These are phyloP conservation scores for Zasmidium citrigriseum DNA, from an alignment of 2,329 filamentous ascomycete genomes.

Conservation along the genomic window DNA sequence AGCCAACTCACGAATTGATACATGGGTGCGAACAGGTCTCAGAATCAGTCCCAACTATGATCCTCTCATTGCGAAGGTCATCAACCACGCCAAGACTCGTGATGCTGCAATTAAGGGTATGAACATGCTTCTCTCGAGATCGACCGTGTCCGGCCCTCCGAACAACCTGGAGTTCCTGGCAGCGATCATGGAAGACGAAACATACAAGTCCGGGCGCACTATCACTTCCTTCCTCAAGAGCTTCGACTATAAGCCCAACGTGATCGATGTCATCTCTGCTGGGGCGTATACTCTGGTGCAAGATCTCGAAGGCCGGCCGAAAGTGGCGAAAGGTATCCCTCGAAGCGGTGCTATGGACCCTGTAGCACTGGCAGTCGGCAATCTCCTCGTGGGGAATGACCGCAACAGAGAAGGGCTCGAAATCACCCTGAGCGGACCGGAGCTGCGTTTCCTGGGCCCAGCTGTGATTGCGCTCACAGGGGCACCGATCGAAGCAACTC, in stretches of 20 bases:
- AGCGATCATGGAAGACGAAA: conserved; percentile 48
- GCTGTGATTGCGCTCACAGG: conserved; percentile 61
- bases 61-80: conserved; percentile 42
- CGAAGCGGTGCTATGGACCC: conserved; percentile 64
- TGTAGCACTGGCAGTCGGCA: conserved; percentile 59
- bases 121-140: conserved; percentile 44
- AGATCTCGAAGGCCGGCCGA: conserved; percentile 59
- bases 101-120: conserved; percentile 49
- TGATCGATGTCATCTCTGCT: conserved; percentile 58
- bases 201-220: conserved; percentile 54
- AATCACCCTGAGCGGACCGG: conserved; percentile 61
- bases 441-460: conserved; percentile 56
- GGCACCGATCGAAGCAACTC: conserved; percentile 52
- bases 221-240: conserved; percentile 58
- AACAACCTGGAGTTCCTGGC: conserved; percentile 61
- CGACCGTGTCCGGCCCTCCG: conserved; percentile 54
- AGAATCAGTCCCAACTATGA: conserved; percentile 60
- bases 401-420: conserved; percentile 57
- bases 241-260: conserved; percentile 53
- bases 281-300: conserved; percentile 62
- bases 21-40: conserved; percentile 62
- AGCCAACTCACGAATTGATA: conserved; percentile 58
- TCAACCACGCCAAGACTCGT: conserved; percentile 52
- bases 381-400: conserved; percentile 60
- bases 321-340: conserved; percentile 59